phyloP scores from a whole-genome alignment of 805 yeast species.

The Yarrowia hollandica region DNA sequence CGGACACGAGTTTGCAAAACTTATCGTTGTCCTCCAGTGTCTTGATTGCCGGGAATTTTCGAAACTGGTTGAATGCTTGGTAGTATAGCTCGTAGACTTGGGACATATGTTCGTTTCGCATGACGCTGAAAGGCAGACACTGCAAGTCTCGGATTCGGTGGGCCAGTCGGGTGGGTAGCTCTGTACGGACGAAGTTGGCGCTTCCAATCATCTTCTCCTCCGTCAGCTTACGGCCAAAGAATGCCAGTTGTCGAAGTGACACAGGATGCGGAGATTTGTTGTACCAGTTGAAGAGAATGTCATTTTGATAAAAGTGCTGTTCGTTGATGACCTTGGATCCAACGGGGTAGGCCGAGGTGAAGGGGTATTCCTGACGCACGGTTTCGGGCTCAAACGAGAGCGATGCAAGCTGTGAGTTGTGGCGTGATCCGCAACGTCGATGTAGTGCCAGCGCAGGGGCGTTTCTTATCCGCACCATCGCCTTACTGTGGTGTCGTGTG shows the following conservation, averaged over 20 bases:
- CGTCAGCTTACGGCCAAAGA: slow-evolving; percentile 77
- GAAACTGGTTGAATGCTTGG: slow-evolving; percentile 79
- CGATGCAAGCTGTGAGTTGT: slow-evolving; percentile 20
- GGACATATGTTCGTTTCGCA: slow-evolving; percentile 80
- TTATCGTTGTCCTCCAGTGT: slow-evolving; percentile 71
- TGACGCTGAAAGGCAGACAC: slow-evolving; percentile 75
- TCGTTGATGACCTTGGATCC: slow-evolving; percentile 52
- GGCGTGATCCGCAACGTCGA: not conserved
- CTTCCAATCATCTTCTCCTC: slow-evolving; percentile 74
- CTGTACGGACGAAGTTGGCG: slow-evolving; percentile 86
- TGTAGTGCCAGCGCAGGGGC: not conserved
- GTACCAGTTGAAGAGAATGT: slow-evolving; percentile 62
- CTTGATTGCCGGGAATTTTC: slow-evolving; percentile 67
- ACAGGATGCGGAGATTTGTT: slow-evolving; percentile 81
- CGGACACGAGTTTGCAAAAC: slow-evolving; percentile 65
- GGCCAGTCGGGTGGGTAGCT: slow-evolving; percentile 81
- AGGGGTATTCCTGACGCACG: slow-evolving; percentile 18
- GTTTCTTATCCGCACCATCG: slow-evolving; percentile 3
- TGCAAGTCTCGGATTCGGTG: slow-evolving; percentile 78
- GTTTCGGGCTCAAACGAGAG: slow-evolving; percentile 26
- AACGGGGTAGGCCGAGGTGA: slow-evolving; percentile 36
- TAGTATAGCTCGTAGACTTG: slow-evolving; percentile 89
- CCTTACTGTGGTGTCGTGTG: slow-evolving; percentile 22
- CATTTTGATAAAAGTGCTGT: slow-evolving; percentile 86
- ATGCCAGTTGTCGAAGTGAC: slow-evolving; percentile 83